Percentiles rank a stretch among this genome's conserved stretches.
Conservation (phyloP, 257 asterid species). For the Solanum arcanum region DNA sequence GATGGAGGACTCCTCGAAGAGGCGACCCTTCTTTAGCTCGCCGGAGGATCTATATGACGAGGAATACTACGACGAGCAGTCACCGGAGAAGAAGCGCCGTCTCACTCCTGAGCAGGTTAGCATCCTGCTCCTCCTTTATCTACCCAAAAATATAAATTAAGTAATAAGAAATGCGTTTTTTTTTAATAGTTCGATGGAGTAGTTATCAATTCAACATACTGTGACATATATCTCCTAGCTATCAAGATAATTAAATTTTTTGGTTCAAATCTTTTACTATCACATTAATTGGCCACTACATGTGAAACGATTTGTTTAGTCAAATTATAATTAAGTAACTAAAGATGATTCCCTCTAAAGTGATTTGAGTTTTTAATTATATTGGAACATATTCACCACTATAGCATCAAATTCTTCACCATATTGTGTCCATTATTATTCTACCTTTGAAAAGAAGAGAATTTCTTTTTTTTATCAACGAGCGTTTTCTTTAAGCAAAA, state of each 20-base stretch:
- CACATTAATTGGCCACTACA: background rate
- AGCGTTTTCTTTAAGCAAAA: background rate
- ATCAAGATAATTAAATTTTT: background rate
- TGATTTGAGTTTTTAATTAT: background rate
- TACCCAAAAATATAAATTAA: background rate
- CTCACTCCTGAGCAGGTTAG: constrained; percentile 84
- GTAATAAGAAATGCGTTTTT: background rate
- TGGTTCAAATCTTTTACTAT: background rate
- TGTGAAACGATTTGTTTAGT: background rate
- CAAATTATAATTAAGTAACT: background rate
- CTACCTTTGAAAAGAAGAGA: background rate
- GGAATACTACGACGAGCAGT: constrained; percentile 86
- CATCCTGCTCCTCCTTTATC: background rate
- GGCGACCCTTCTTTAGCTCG: constrained; percentile 70
- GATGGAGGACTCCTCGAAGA: constrained; percentile 64
- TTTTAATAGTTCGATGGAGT: background rate
- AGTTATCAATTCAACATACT: background rate
- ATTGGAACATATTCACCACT: background rate
- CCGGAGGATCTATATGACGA: constrained; percentile 72
- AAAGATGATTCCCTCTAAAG: background rate
- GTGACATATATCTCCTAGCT: background rate
- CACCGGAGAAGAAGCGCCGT: constrained; percentile 96
- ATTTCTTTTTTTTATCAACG: background rate
- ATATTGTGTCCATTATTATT: background rate
- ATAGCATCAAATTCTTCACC: background rate